phyloP scores from a whole-genome alignment of 331 rosid species.

The Acacia pycnantha region DNA sequence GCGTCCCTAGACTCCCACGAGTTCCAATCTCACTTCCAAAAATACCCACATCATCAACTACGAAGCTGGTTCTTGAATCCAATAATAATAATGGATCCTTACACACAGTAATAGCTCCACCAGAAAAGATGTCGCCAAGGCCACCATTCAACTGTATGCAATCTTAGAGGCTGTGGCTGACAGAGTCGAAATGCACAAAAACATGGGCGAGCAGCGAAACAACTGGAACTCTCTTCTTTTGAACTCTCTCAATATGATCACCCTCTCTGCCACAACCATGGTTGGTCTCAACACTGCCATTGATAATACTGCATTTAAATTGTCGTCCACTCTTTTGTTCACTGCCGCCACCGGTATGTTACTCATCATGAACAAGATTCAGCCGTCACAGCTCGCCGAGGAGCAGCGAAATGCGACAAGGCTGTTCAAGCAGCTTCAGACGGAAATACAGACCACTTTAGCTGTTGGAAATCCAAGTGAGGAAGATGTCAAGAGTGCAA shows the following conservation, averaged over 20 bases:
- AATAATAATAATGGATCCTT: not conserved
- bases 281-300: constrained; percentile 1
- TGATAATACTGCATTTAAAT: not conserved
- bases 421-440: constrained; percentile 46
- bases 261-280: constrained; percentile 23
- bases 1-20: constrained; percentile 38
- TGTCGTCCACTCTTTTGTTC: constrained; percentile 33
- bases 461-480: constrained; percentile 31
- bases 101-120: not conserved
- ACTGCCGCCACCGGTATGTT: constrained; percentile 50
- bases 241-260: constrained; percentile 22
- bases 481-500: constrained; percentile 36
- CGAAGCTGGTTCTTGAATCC: not conserved
- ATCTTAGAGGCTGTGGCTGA: constrained; percentile 48
- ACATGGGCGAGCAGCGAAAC: constrained; percentile 43
- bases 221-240: constrained; percentile 22
- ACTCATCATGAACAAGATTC: constrained; percentile 54
- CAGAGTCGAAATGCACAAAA: constrained; percentile 61
- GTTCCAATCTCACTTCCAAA: constrained; percentile 18
- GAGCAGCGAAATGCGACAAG: constrained; percentile 67
- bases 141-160: constrained; percentile 30
- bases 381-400: constrained; percentile 74
- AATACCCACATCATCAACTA: not conserved
- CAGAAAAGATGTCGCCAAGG: not conserved
- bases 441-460: constrained; percentile 36